Percentiles rank a stretch among this genome's conserved stretches.
Evolutionary conservation across 352 stramenopile genomes (phyloP).

Genomic region (Pythium chondricola): DNA sequence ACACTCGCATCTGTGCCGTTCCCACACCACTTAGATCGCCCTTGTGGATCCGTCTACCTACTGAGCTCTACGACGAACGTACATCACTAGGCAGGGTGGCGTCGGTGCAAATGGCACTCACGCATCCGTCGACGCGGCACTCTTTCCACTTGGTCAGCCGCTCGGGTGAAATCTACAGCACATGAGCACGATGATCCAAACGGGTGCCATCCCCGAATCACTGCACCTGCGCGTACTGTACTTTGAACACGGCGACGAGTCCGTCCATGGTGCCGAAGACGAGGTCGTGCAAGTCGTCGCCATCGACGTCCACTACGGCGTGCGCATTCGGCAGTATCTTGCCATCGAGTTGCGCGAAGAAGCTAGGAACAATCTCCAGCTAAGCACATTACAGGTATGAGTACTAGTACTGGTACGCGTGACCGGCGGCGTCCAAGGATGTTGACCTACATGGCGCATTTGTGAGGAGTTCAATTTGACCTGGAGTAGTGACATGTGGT

Average conservation of each 20-base stretch:
- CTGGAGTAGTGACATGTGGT: too few species aligned
- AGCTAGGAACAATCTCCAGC: conserved; percentile 65
- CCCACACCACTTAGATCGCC: not conserved
- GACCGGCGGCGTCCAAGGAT: too few species aligned
- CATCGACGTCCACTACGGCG: conserved; percentile 57
- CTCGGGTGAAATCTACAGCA: conserved; percentile 36
- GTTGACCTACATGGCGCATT: too few species aligned
- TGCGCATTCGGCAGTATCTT: conserved; percentile 70
- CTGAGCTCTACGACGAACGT: too few species aligned
- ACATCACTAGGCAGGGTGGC: conserved; percentile 29
- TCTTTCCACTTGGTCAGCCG: conserved; percentile 48
- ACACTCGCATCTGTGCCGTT: conserved; percentile 37
- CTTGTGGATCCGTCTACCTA: too few species aligned
- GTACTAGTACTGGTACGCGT: not conserved
- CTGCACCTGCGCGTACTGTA: conserved; percentile 1
- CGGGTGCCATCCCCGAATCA: too few species aligned
- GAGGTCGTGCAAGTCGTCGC: conserved; percentile 55
- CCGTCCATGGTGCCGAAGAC: conserved; percentile 61
- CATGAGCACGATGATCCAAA: too few species aligned
- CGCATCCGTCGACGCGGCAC: conserved; percentile 57
- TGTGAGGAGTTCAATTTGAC: too few species aligned
- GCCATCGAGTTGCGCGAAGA: conserved; percentile 46
- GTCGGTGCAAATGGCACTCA: conserved; percentile 66
- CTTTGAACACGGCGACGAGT: conserved; percentile 68
- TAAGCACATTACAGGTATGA: conserved; percentile 12